Evolutionary conservation across 306 rosid species (phyloP).

Genomic region (Trifolium dubium): DNA sequence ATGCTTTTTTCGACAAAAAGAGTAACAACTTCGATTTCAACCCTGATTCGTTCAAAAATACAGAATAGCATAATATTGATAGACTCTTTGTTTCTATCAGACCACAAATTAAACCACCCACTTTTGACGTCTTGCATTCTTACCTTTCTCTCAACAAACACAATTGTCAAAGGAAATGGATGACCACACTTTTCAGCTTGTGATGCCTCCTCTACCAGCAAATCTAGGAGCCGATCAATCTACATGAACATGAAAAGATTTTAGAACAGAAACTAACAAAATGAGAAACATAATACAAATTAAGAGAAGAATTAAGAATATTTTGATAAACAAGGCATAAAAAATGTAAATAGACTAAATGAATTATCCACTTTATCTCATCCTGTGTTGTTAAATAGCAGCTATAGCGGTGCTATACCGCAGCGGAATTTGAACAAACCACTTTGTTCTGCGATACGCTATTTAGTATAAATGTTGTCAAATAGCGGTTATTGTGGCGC

Average conservation of each 20-base stretch:
- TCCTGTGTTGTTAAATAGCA: background rate
- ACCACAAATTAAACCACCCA: constrained; percentile 15
- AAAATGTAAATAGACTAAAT: constrained; percentile 27
- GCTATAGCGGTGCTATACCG: too few species aligned
- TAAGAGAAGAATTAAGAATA: constrained; percentile 1
- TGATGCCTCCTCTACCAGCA: constrained; percentile 83
- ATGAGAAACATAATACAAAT: background rate
- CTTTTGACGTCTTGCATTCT: constrained; percentile 23
- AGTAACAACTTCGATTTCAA: background rate
- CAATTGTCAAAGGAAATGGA: constrained; percentile 78
- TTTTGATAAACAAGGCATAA: background rate
- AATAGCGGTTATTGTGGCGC: too few species aligned
- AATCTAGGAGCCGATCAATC: constrained; percentile 79
- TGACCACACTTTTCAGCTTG: constrained; percentile 72
- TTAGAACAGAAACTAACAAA: constrained; percentile 38
- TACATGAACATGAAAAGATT: constrained; percentile 43
- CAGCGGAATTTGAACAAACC: too few species aligned
- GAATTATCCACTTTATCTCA: constrained; percentile 2
- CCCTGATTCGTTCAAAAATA: background rate
- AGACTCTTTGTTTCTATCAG: background rate
- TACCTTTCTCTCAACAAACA: constrained; percentile 92
- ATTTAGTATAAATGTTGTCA: too few species aligned
- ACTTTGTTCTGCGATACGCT: too few species aligned
- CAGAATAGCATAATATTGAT: background rate
- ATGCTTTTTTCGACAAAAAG: background rate